phyloP scores from a whole-genome alignment of 371 early-diverging fungal genomes.

The Mucor ambiguus region DNA sequence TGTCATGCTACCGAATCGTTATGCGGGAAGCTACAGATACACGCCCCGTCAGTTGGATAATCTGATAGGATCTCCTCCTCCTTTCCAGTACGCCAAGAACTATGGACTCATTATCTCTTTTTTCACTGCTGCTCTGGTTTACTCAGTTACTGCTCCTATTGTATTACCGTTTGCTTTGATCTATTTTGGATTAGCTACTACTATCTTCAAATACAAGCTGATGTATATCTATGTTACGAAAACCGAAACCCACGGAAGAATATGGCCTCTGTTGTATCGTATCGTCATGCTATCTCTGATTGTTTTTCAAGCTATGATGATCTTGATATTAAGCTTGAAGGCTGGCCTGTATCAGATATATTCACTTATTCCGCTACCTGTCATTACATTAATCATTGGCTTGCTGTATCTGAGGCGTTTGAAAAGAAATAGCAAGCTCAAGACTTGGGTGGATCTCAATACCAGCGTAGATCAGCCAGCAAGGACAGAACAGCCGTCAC shows the following conservation, averaged over 20 bases:
- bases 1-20: not conserved
- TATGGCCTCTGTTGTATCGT: constrained; percentile 78
- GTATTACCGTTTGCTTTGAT: constrained; percentile 67
- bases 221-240: constrained; percentile 64
- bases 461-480: not conserved
- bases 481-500: not conserved
- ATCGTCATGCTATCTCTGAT: constrained; percentile 62
- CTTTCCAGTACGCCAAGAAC: constrained; percentile 26
- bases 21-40: not conserved
- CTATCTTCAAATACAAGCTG: constrained; percentile 71
- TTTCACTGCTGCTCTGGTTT: constrained; percentile 73
- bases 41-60: constrained; percentile 4
- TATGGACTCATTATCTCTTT: constrained; percentile 67
- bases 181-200: constrained; percentile 65
- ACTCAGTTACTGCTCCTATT: constrained; percentile 76
- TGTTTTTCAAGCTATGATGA: constrained; percentile 74
- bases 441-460: constrained; percentile 3
- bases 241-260: constrained; percentile 73
- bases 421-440: not conserved
- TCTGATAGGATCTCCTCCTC: constrained; percentile 60
- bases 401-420: constrained; percentile 36
- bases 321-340: constrained; percentile 59
- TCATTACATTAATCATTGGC: constrained; percentile 62
- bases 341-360: constrained; percentile 48
- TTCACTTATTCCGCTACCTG: constrained; percentile 62